These are phyloP conservation scores for Poterioochromonas sp. DNA, from an alignment of 352 stramenopile species.

Conservation along the genomic window DNA sequence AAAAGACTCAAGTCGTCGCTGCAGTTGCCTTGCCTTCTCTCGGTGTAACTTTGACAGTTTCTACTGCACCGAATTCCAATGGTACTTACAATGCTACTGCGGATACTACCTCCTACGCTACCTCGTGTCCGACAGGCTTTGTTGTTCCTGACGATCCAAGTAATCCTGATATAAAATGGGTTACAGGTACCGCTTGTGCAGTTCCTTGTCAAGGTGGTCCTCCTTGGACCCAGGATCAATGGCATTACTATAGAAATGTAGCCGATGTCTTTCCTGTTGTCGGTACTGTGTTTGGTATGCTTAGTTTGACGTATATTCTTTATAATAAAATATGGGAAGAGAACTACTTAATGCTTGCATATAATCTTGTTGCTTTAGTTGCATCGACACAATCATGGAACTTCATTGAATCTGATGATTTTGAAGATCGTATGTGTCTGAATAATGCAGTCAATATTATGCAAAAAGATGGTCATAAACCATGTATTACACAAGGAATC, in stretches of 20 bases:
- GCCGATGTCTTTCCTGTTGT: background rate
- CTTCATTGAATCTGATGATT: background rate
- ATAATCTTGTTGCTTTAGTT: background rate
- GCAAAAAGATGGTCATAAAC: background rate
- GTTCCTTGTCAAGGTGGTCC: background rate
- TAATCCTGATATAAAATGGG: background rate
- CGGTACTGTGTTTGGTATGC: background rate
- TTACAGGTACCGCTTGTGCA: background rate
- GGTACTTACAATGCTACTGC: background rate
- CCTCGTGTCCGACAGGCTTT: background rate
- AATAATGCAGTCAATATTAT: background rate
- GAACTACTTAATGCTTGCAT: background rate
- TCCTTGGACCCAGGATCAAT: background rate
- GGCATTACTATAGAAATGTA: background rate
- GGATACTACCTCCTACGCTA: background rate
- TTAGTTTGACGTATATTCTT: background rate
- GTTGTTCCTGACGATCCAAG: background rate
- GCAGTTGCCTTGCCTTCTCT: background rate
- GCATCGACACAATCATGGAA: background rate
- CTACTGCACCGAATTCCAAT: background rate
- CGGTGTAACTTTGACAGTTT: background rate
- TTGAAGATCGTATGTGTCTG: background rate
- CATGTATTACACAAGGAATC: background rate
- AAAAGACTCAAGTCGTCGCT: too few relatives aligned
- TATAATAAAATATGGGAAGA: background rate